Conservation (phyloP, 2,329 filamentous ascomycete species). For the Scopulariopsis brevicaulis region DNA sequence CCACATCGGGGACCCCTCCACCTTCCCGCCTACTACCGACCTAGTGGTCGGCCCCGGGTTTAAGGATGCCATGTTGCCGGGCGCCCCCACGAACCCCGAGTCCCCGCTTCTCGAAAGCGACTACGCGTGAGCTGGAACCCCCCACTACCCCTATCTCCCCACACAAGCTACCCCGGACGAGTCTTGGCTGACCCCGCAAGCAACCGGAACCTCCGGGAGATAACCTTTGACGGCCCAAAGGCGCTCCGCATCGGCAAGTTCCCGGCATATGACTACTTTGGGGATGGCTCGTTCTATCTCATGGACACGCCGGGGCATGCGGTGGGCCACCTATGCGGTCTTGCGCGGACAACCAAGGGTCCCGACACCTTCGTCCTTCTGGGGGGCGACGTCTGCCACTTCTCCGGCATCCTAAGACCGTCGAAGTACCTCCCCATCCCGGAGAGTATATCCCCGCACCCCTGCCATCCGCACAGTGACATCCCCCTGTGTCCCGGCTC, state of each 20-base stretch:
- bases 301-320: slow-evolving; percentile 28
- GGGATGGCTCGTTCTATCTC: slow-evolving; percentile 27
- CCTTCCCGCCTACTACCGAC: slow-evolving; percentile 30
- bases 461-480: slow-evolving; percentile 6
- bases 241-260: slow-evolving; percentile 21
- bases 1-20: slow-evolving; percentile 36
- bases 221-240: slow-evolving; percentile 12
- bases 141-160: not conserved
- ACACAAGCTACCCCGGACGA: not conserved
- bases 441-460: slow-evolving; percentile 12
- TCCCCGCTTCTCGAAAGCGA: slow-evolving; percentile 21
- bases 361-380: slow-evolving; percentile 26
- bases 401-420: slow-evolving; percentile 23
- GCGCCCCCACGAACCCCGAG: slow-evolving; percentile 26
- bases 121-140: slow-evolving; percentile 14
- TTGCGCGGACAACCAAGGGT: slow-evolving; percentile 22
- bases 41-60: slow-evolving; percentile 42
- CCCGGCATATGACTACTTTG: slow-evolving; percentile 27
- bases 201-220: slow-evolving; percentile 15
- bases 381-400: slow-evolving; percentile 30
- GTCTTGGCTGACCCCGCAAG: slow-evolving; percentile 2
- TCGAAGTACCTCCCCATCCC: slow-evolving; percentile 21
- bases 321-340: slow-evolving; percentile 26
- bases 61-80: slow-evolving; percentile 30
- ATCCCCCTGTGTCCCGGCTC: slow-evolving; percentile 9